Evolutionary conservation across 192 early-diverging fungal species (phyloP).

Genomic region (Umbelopsis isabellina): DNA sequence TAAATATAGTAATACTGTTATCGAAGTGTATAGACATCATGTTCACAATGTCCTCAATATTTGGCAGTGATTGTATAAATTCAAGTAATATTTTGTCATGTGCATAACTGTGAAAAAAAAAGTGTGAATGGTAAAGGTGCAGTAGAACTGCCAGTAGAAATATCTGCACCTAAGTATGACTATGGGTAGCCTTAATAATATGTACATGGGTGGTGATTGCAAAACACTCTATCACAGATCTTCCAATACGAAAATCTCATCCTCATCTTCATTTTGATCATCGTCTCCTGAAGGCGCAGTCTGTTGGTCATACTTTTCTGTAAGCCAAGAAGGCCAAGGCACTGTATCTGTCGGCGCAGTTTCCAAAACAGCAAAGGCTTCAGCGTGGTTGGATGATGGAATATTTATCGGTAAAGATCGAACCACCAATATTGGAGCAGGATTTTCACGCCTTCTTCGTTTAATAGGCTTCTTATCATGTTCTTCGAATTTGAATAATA

Average conservation of each 20-base stretch:
- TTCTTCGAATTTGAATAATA: background rate
- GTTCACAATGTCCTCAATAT: no score
- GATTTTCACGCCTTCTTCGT: background rate
- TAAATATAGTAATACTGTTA: background rate
- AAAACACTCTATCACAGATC: conserved; percentile 5
- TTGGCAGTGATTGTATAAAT: no score
- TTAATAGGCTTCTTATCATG: background rate
- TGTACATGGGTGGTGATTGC: background rate
- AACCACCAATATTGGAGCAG: background rate
- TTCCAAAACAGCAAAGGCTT: background rate
- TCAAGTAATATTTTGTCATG: no score
- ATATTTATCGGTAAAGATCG: conserved; percentile 14
- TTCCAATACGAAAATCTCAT: conserved; percentile 2
- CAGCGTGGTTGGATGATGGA: background rate
- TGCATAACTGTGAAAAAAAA: no score
- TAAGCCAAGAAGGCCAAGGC: conserved; percentile 13
- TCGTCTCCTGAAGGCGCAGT: background rate
- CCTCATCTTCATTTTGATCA: background rate
- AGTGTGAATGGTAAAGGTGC: no score
- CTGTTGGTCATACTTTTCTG: background rate
- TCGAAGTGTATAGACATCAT: no score
- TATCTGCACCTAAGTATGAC: no score
- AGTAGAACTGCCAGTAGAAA: no score
- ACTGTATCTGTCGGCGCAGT: background rate
- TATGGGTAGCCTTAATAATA: background rate